Evolutionary conservation across 768 basidiomycete genomes (phyloP), one percentile per base, ranked within the genome.

Genomic region (Mycena pura): DNA sequence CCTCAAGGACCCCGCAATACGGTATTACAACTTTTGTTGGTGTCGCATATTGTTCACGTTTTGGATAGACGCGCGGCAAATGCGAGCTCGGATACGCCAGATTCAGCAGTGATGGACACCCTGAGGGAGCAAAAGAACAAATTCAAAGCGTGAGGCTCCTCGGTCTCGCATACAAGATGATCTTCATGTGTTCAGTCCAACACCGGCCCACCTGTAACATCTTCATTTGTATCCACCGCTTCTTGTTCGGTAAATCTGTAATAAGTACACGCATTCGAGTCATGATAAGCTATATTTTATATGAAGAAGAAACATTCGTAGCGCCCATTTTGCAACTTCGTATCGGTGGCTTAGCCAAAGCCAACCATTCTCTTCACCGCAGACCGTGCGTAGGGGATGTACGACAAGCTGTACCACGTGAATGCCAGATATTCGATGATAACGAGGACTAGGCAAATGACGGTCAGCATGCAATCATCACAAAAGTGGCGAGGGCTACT

Each of bases 401-500:
- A 97, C 7, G 89, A 90, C 28, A 92, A 76, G 49, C 84, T 86
- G 73, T 91, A 96, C 94, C 95, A 97, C 21, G 90, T 86, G 75
- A 91, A 96, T 6, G 95, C 95, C 57, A 96, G 81, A 74, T 92
- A 96, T 74, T 96, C 89, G 74, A 97, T 79, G 76, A 96, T 82
- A 60, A 97, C 95, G 73, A 97, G 93, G 58, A 95, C 92, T 93
- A 76, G 44, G 39, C 36, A 24, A 36, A 39, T 22, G 25, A n/a
- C 11, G 17, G 52, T 68, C 29, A 63, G 54, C 36, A 13, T 46
- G 49, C n/a, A 67, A 63, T 53, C 41, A 49, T 11, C 55, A 49
- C 32, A 59, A 9, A 22, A 38, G 44, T 21, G 21, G 19, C 25
- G n/a, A 11, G 48, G 27, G 32, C 17, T 74, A 90, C 91, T 79